phyloP scores from a whole-genome alignment of 371 early-diverging fungal species.

The Chytridiales sp. region DNA sequence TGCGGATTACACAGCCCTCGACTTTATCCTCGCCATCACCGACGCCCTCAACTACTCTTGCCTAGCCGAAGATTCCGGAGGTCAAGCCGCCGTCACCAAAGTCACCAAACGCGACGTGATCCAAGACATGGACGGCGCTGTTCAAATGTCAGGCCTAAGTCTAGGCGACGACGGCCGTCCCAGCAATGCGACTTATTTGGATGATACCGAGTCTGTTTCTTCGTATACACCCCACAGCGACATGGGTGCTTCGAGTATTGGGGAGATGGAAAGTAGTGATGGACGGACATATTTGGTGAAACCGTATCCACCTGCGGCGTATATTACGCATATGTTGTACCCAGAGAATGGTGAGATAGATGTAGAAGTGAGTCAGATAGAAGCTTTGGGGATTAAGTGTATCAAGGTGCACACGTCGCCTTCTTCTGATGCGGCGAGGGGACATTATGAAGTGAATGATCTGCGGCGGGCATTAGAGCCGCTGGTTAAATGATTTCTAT shows the following conservation, averaged over 20 bases:
- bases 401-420: slow-evolving; percentile 42
- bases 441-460: slow-evolving; percentile 22
- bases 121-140: slow-evolving; percentile 34
- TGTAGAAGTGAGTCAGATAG: slow-evolving; percentile 58
- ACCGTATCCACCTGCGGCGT: slow-evolving; percentile 56
- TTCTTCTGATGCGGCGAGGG: too few relatives aligned
- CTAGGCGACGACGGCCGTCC: slow-evolving; percentile 11
- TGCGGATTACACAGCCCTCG: slow-evolving; percentile 65
- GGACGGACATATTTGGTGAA: slow-evolving; percentile 28
- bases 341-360: slow-evolving; percentile 58
- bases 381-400: slow-evolving; percentile 63
- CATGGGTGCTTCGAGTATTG: too few relatives aligned
- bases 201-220: too few relatives aligned
- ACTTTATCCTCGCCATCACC: slow-evolving; percentile 67
- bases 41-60: slow-evolving; percentile 62
- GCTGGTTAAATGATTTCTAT: slow-evolving; percentile 13
- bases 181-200: slow-evolving; percentile 31
- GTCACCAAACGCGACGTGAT: slow-evolving; percentile 22
- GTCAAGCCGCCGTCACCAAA: neutral
- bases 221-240: too few relatives aligned
- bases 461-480: slow-evolving; percentile 19
- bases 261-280: slow-evolving; percentile 15
- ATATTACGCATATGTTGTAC: slow-evolving; percentile 68
- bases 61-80: slow-evolving; percentile 23
- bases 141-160: slow-evolving; percentile 14